phyloP scores from a whole-genome alignment of 805 yeast genomes.

The Saccharomycopsis babjevae region DNA sequence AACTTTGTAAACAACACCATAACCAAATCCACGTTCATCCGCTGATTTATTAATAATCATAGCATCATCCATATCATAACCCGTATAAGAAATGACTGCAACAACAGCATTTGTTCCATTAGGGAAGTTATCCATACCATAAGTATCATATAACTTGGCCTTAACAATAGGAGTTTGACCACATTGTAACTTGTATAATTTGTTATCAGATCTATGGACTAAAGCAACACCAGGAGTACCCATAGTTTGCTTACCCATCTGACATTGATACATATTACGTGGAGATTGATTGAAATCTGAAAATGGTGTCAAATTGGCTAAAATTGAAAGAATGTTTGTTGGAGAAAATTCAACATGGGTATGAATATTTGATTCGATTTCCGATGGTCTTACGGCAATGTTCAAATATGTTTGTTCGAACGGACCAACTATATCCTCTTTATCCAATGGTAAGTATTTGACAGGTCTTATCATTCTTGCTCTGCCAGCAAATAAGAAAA shows the following conservation, averaged over 20 bases:
- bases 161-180: conserved; percentile 98
- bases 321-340: conserved; percentile 84
- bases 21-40: conserved; percentile 95
- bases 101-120: conserved; percentile 98
- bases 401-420: conserved; percentile 97
- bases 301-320: conserved; percentile 95
- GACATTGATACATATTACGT: conserved; percentile 99
- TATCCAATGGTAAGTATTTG: conserved; percentile 75
- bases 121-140: conserved; percentile 97
- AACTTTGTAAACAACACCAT: conserved; percentile 92
- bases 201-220: conserved; percentile 87
- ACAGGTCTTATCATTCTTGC: conserved; percentile 96
- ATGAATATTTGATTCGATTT: conserved; percentile 71
- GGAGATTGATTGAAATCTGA: conserved; percentile 99
- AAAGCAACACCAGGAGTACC: conserved; percentile 99
- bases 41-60: conserved; percentile 97
- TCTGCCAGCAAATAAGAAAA: conserved; percentile 81
- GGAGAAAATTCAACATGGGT: conserved; percentile 93
- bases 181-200: conserved; percentile 80
- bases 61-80: conserved; percentile 99
- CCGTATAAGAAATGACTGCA: conserved; percentile 97
- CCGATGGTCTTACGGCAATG: conserved; percentile 88
- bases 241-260: conserved; percentile 99
- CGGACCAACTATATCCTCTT: conserved; percentile 86
- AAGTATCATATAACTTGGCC: conserved; percentile 86